Evolutionary conservation across 148 eudicot genomes (phyloP).

Genomic region (Suaeda aralocaspica): DNA sequence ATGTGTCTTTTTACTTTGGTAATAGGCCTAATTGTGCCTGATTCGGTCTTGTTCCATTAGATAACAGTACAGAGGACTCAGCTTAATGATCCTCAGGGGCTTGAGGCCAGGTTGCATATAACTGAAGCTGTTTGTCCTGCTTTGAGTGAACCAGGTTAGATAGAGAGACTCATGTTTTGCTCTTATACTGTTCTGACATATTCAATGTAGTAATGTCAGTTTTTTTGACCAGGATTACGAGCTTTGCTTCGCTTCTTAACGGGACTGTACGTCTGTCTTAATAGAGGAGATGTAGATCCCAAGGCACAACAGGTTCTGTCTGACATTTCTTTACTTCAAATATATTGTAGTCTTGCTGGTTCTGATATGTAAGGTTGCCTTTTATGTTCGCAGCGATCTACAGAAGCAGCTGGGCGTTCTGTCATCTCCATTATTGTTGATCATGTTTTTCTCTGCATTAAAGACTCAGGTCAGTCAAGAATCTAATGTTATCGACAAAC

Average conservation of each 20-base stretch:
- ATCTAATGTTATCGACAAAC: neutral
- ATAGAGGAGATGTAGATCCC: slow-evolving; percentile 87
- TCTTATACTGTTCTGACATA: neutral
- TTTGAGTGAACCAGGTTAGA: slow-evolving; percentile 92
- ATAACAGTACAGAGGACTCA: slow-evolving; percentile 88
- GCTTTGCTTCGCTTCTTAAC: slow-evolving; percentile 96
- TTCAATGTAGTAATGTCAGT: slow-evolving; percentile 2
- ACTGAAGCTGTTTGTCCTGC: slow-evolving; percentile 95
- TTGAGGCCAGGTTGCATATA: slow-evolving; percentile 82
- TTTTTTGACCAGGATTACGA: slow-evolving; percentile 62
- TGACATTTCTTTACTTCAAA: slow-evolving; percentile 6
- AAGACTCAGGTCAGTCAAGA: slow-evolving; percentile 63
- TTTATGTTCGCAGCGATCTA: slow-evolving; percentile 49
- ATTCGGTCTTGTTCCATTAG: too few species aligned
- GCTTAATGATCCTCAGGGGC: slow-evolving; percentile 83
- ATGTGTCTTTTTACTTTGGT: slow-evolving; percentile 5
- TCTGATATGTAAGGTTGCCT: slow-evolving; percentile 6
- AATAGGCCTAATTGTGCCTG: too few species aligned
- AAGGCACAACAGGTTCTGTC: slow-evolving; percentile 60
- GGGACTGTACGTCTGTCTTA: slow-evolving; percentile 82
- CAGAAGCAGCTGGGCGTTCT: slow-evolving; percentile 93
- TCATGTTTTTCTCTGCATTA: slow-evolving; percentile 81
- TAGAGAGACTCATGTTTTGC: slow-evolving; percentile 10
- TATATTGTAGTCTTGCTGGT: neutral
- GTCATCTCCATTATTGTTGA: slow-evolving; percentile 77